Evolutionary conservation across 805 yeast species (phyloP), one percentile per base, ranked within the genome.

Genomic region (Starmerella asiatica): DNA sequence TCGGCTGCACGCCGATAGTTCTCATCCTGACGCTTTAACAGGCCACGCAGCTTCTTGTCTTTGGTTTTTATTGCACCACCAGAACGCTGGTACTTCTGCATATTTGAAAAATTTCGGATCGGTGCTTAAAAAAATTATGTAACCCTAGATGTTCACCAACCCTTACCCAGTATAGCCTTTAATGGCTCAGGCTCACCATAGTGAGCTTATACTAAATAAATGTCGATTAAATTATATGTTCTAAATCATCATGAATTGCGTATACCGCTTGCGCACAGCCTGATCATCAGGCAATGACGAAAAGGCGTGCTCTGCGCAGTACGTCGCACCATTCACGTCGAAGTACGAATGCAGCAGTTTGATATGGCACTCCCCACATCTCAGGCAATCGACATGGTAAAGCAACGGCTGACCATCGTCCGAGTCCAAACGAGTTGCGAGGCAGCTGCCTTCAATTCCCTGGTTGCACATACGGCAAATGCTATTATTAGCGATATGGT

Each of bases 391-490:
- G 5, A 69, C 60, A 56, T 88, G 97, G 66, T 82, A 86, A 42
- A 84, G 70, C 49, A 78, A 79, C 32, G 64, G 60, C 26, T 71
- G 58, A 52, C 78, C 85, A 23, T 34, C 52, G 14, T 29, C 41
- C 24, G 41, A 32, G n/a, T 43, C 45, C 12, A 40, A 30, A 6
- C 50, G 34, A 1, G 61, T 79, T 52, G 83, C 94, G 31, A 88
- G 68, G 58, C 97, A 88, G 56, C 74, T 75, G 4, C 97, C 97
- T 56, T 88, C 95, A 35, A 91, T 82, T 23, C 93, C 94, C 4
- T 52, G 50, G 11, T 69, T 65, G 58, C 98, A 88, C 14, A 67
- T 60, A 34, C 65, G 64, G 59, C 98, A 88, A 2, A 79, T 56
- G 0, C 93, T 78, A 36, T 76, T 72, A 56, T 88, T 91, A 39